Evolutionary conservation across 1,284 basidiomycete genomes (phyloP).

Genomic region (Moniliophthora roreri): DNA sequence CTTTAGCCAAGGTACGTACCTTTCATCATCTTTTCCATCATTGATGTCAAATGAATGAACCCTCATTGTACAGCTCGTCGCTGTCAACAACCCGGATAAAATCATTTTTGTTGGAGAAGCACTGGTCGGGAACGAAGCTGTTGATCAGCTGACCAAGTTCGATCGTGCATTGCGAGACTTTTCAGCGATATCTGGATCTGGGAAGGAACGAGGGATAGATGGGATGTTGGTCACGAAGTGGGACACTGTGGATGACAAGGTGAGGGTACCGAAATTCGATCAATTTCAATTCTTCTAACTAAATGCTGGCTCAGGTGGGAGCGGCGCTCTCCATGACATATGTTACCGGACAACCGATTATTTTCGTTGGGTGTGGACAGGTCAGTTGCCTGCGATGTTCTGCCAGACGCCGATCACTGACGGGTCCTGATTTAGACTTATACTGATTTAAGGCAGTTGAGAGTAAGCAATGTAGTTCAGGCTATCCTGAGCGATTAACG

Average conservation of each 20-base stretch:
- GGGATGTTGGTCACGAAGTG: conserved; percentile 97
- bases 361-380: conserved; percentile 96
- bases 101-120: conserved; percentile 97
- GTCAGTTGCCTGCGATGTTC: conserved; percentile 40
- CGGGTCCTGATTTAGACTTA: conserved; percentile 70
- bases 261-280: conserved; percentile 25
- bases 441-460: conserved; percentile 86
- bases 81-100: conserved; percentile 92
- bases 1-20: conserved; percentile 86
- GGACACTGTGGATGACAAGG: conserved; percentile 96
- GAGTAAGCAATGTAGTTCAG: conserved; percentile 91
- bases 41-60: conserved; percentile 4
- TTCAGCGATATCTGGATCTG: conserved; percentile 64
- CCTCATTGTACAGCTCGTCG: conserved; percentile 62
- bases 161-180: conserved; percentile 91
- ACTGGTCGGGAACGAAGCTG: conserved; percentile 94
- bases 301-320: conserved; percentile 65
- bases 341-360: conserved; percentile 93
- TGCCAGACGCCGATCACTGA: conserved; percentile 13
- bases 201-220: conserved; percentile 86
- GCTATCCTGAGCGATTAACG: conserved; percentile 77
- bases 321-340: conserved; percentile 97
- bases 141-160: conserved; percentile 94
- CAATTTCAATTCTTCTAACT: conserved; percentile 12
- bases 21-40: background rate